Evolutionary conservation across 1,284 basidiomycete species (phyloP).

Genomic region (Retiboletus fuscus): DNA sequence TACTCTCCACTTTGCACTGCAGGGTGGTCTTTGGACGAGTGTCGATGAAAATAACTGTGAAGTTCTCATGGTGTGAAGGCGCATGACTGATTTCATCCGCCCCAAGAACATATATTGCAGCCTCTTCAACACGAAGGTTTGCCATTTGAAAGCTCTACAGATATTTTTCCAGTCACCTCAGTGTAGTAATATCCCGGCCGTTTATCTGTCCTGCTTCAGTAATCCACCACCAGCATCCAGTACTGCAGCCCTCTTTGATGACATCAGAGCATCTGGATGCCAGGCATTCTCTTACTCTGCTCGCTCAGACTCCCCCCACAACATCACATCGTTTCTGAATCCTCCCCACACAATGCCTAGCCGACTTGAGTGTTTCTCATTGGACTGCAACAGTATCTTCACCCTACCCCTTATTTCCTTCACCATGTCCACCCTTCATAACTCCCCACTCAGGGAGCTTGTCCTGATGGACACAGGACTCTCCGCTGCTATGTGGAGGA

Average conservation of each 20-base stretch:
- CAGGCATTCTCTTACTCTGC: neutral
- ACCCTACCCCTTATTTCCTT: neutral
- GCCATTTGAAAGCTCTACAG: neutral
- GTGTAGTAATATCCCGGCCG: neutral
- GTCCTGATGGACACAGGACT: neutral
- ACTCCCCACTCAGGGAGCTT: neutral
- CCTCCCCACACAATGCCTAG: neutral
- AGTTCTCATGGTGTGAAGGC: neutral
- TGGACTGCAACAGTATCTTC: neutral
- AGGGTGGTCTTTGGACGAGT: neutral
- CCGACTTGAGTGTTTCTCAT: neutral
- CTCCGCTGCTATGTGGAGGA: neutral
- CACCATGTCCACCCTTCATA: neutral
- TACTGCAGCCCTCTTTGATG: neutral
- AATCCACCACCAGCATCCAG: too few relatives aligned
- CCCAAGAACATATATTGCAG: neutral
- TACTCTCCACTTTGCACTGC: neutral
- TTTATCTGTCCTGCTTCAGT: neutral
- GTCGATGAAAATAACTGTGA: neutral
- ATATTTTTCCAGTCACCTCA: neutral
- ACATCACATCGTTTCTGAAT: neutral
- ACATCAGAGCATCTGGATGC: neutral
- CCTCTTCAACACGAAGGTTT: neutral
- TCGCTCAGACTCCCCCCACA: neutral
- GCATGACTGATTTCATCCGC: neutral